These are phyloP conservation scores for Purshia tridentata DNA, from an alignment of 306 rosid genomes.

Conservation along the genomic window DNA sequence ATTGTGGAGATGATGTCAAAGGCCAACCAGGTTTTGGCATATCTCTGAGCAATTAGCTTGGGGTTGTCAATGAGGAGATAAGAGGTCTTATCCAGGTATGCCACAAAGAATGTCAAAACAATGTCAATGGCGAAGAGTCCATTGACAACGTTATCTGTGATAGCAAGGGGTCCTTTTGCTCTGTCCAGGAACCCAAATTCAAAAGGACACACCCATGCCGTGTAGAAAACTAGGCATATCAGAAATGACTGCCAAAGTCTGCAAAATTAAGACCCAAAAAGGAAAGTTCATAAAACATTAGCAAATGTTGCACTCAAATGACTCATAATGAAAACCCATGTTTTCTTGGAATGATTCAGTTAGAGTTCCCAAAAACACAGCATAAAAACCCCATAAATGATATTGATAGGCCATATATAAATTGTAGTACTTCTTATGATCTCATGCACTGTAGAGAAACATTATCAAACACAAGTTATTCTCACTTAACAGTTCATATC, in stretches of 20 bases:
- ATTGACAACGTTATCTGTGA: slow-evolving; percentile 63
- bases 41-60: slow-evolving; percentile 49
- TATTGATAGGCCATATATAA: neutral
- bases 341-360: neutral
- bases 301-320: neutral
- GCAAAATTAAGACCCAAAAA: slow-evolving; percentile 21
- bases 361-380: neutral
- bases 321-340: neutral
- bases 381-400: neutral
- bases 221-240: slow-evolving; percentile 58
- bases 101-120: slow-evolving; percentile 66
- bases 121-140: slow-evolving; percentile 57
- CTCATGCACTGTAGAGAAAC: neutral
- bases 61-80: slow-evolving; percentile 51
- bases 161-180: slow-evolving; percentile 27
- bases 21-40: slow-evolving; percentile 57
- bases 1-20: slow-evolving; percentile 61
- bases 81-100: slow-evolving; percentile 58
- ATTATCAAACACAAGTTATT: neutral
- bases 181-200: slow-evolving; percentile 67
- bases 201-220: slow-evolving; percentile 79
- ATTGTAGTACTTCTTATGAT: neutral
- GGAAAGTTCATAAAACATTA: too few species aligned
- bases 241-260: slow-evolving; percentile 63
- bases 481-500: neutral